Base-by-base conservation (phyloP, 371 early-diverging fungal species). In the Mucor lusitanicus region DNA sequence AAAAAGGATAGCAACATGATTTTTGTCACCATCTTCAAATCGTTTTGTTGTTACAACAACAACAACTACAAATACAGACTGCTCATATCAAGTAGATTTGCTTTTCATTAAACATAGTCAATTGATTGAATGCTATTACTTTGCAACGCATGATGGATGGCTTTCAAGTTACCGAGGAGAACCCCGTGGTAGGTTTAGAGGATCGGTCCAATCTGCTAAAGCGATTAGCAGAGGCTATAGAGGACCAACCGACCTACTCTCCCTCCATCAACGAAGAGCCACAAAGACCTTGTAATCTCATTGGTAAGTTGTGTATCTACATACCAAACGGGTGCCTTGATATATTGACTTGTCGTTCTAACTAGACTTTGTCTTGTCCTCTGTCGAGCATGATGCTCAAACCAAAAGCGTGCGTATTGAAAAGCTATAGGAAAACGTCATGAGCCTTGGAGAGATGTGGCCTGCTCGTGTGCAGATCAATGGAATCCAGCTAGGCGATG, bases 401-500 rank as follows among this genome's bases (percentile, higher is more conserved):
- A 39, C 42, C 11, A 67, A 73, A 25, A 59, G 39, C 1, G 39
- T 80, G 6, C 71, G 61, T 4, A 69, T 77, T 46, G 74, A 61
- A 74, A 82, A 65, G 70, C 75, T 55, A 64, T 97, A 96, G 95
- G 82, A 87, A 32, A 92, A 88, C 1, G 83, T 96, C 35, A 88
- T 94, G 75, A 85, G 82, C 23, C 71, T 84, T 9, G 80, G 76
- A 11, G 71, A 63, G 27, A 81, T 84, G 63, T 84, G 81, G 81
- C 82, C 84, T 30, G 78, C 79, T 0, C 87, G 95, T 48, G 90
- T 95, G 3, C 64, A 78, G 50, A 72, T 96, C 15, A 80, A 89
- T 64, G 94, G 92, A 21, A 83, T 87, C 15, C 82, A 90, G 5
- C 69, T 96, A 59, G 97, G 97, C 11, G 97, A 97, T 71, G 95